phyloP scores from a whole-genome alignment of 164 flowering plant species.

The Nelumbo lutea region DNA sequence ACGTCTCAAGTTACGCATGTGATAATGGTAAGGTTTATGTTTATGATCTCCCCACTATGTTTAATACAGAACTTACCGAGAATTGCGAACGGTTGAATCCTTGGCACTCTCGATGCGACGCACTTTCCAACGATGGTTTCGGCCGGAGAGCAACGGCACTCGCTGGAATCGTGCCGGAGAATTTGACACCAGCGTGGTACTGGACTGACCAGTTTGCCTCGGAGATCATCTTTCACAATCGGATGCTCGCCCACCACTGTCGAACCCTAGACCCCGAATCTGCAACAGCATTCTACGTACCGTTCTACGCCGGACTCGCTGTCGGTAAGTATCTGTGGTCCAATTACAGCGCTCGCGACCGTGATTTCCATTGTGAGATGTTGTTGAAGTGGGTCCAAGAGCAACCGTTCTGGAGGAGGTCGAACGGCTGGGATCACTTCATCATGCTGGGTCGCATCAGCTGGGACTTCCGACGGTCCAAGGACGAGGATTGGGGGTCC shows the following conservation, averaged over 20 bases:
- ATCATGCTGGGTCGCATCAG: conserved; percentile 72
- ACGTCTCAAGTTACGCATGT: conserved; percentile 17
- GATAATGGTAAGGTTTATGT: conserved; percentile 52
- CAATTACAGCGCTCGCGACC: conserved; percentile 33
- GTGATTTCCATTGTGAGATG: conserved; percentile 52
- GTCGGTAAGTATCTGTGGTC: conserved; percentile 64
- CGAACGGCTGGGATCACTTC: conserved; percentile 89
- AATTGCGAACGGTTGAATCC: conserved; percentile 57
- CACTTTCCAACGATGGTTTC: conserved; percentile 61
- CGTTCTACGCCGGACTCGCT: conserved; percentile 89
- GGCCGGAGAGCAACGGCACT: conserved; percentile 47
- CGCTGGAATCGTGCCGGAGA: conserved; percentile 39
- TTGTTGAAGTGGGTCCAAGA: conserved; percentile 53
- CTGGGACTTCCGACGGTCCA: conserved; percentile 90
- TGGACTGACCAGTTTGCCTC: conserved; percentile 78
- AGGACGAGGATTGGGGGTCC: conserved; percentile 75
- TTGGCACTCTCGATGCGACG: conserved; percentile 67
- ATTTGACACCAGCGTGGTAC: conserved; percentile 45
- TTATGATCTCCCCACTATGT: conserved; percentile 59
- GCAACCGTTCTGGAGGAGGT: conserved; percentile 48
- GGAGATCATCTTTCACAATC: conserved; percentile 75
- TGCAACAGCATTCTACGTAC: conserved; percentile 79
- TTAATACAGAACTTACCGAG: conserved; percentile 50
- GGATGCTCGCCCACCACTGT: conserved; percentile 60
- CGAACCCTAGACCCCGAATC: conserved; percentile 54